phyloP scores from a whole-genome alignment of 169 alveolate species.

The Plasmodium fragile region DNA sequence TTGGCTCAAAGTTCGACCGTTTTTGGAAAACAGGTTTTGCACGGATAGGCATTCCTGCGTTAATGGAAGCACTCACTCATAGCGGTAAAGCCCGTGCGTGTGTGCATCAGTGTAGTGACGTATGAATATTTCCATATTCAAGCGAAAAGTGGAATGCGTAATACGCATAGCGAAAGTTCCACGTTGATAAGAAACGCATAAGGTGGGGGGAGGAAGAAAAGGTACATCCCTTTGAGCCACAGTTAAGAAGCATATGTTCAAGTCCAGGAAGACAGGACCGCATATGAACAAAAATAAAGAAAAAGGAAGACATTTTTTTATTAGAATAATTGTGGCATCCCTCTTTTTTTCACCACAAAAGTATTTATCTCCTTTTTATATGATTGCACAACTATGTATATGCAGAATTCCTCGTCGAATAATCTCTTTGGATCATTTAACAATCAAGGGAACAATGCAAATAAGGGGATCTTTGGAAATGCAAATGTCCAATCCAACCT shows the following conservation, averaged over 20 bases:
- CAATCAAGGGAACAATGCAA: slow-evolving; percentile 50
- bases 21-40: not conserved
- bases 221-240: not conserved
- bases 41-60: not conserved
- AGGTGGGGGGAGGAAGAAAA: not conserved
- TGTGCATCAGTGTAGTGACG: not conserved
- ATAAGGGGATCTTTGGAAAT: slow-evolving; percentile 69
- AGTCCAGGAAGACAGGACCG: not conserved
- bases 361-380: not conserved
- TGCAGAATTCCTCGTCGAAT: slow-evolving; percentile 63
- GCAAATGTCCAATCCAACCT: slow-evolving; percentile 25
- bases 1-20: not conserved
- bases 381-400: slow-evolving; percentile 34
- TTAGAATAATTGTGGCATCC: not conserved
- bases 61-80: not conserved
- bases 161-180: not conserved
- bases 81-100: not conserved
- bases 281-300: not conserved
- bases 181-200: not conserved
- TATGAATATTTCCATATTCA: not conserved
- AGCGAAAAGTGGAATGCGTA: not conserved
- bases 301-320: not conserved
- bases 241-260: not conserved
- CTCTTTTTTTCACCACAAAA: not conserved
- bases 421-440: slow-evolving; percentile 60